Base-by-base conservation (phyloP, 225 moss, liverwort and hornwort genomes). In the Anthoceros angustus region DNA sequence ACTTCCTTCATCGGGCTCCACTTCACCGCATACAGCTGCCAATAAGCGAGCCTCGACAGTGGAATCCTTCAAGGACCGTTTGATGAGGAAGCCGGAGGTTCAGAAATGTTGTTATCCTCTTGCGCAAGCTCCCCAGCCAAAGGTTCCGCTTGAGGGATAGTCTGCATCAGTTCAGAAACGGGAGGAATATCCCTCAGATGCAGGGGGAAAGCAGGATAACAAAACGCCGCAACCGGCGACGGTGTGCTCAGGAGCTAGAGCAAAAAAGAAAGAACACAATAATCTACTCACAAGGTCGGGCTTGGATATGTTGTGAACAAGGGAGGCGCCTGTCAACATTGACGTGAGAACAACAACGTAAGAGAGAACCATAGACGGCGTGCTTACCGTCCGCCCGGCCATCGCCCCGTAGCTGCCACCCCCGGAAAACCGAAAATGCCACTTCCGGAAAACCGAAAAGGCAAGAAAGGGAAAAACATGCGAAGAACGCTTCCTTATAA, bases 281-380 rank as follows among this genome's bases (percentile, higher is more conserved):
- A 32, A 32, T 32, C 4, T 32, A 66, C 64, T 32, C 46, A 89
- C 93, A 75, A 93, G 80, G 75, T 93, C 89, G 8, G 93, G 93
- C 67, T 87, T 89, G 71, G 84, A 78, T 18, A 89, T 73, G 73
- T 87, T 93, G 79, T 93, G 93, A 42, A 93, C 87, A 18, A 82
- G 64, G 12, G 93, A 82, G n/a, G 93, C 93, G 39, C 93, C 93
- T 5, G 77, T 69, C 63, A 93, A 86, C 40, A 93, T 78, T 25
- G 87, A 89, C 10, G 80, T 55, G 25, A 93, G 73, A 23, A 89
- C 72, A 24, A 93, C 89, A 18, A 76, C 62, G 45, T 87, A 93
- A 0, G 93, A 93, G 55, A 80, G 76, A 41, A 89, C 69, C 93
- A 89, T 87, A 40, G 75, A 89, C 26, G 93, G 93, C 63, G 87